Evolutionary conservation across 805 yeast genomes (phyloP), one percentile per base, ranked within the genome.

Genomic region (Hanseniaspora guilliermondii): DNA sequence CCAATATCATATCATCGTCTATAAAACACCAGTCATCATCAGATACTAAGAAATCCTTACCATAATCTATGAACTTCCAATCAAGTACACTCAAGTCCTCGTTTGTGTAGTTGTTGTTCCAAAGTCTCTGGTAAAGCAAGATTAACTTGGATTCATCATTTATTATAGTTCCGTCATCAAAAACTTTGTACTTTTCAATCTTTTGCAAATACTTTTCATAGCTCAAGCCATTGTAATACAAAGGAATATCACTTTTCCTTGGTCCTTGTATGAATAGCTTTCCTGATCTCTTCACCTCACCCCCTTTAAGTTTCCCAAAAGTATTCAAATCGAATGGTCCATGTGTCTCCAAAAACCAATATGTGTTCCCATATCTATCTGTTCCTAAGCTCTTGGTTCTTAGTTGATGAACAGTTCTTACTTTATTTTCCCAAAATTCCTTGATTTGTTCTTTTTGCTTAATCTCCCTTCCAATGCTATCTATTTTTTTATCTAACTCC

Each of bases 201-300:
- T 60, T 59, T 7, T 52, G 21, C 3, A 66, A n/a, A 16, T 54
- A 38, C 27, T 65, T 57, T 2, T 65, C 68, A 12, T 59, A 57
- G 4, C 64, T 57, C n/a, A 70, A 44, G 24, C 47, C 47, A 17
- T 65, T 60, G 25, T 76, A 61, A 27, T 65, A 68, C 24, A 62
- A 61, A 19, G 66, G 62, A 4, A 73, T 59, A 39, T 76, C 77
- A 19, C 76, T 81, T 30, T 70, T 72, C 2, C 63, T 73, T 62
- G 97, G 97, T 0, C 98, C 98, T 66, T 88, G 97, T 2, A 93
- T 76, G 93, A 95, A 88, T 17, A 89, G 64, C 54, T 85, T 73
- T 6, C 96, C 96, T 83, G 85, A 83, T 27, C 83, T 73, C 53
- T 78, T 80, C 12, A 41, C 22, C 21, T 36, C 30, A n/a, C 11